Evolutionary conservation across 2,329 filamentous ascomycete species (phyloP).

Genomic region (Didymella lethalis): DNA sequence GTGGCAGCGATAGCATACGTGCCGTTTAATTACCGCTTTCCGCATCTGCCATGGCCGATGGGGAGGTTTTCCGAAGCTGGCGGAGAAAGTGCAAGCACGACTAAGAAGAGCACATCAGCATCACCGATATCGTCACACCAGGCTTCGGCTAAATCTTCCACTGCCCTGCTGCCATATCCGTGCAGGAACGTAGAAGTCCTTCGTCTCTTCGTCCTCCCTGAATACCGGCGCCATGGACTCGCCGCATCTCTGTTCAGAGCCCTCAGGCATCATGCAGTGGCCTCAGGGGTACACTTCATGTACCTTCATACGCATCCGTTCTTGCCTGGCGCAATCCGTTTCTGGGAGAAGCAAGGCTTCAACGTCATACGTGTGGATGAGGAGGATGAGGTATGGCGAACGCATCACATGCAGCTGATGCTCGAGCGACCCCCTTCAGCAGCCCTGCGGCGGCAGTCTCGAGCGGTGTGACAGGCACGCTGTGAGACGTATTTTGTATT

Average conservation of each 20-base stretch:
- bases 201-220: constrained; percentile 21
- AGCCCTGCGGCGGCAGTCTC: too few species aligned
- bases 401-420: constrained; percentile 25
- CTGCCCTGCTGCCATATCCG: not conserved
- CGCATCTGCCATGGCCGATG: constrained; percentile 2
- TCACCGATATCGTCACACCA: not conserved
- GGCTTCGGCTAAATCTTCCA: constrained; percentile 5
- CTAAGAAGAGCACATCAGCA: not conserved
- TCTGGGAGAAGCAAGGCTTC: constrained; percentile 31
- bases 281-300: constrained; percentile 16
- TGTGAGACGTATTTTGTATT: not conserved
- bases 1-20: constrained; percentile 7
- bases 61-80: not conserved
- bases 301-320: constrained; percentile 33
- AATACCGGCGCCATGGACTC: constrained; percentile 23
- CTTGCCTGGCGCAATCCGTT: constrained; percentile 25
- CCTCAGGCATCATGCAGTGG: constrained; percentile 10
- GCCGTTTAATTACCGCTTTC: constrained; percentile 17
- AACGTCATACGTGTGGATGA: constrained; percentile 14
- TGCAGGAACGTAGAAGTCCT: constrained; percentile 24
- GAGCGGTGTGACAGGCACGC: not conserved
- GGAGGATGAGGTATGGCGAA: constrained; percentile 25
- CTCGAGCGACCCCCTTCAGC: not conserved
- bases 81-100: not conserved
- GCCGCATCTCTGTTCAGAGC: constrained; percentile 18